phyloP scores from a whole-genome alignment of 768 basidiomycete species.

The Russula emetica region DNA sequence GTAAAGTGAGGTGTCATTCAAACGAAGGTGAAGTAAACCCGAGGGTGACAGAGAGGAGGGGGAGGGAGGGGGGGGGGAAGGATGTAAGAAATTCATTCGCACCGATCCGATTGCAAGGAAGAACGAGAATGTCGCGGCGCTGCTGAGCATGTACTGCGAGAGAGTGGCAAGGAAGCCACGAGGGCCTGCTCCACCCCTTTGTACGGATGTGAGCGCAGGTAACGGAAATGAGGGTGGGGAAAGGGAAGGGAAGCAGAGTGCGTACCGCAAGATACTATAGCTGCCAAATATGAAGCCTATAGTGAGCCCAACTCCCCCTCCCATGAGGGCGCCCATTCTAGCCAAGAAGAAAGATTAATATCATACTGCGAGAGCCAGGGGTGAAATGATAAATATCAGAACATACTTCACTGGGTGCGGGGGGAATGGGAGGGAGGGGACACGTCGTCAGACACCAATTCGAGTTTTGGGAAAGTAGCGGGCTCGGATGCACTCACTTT shows the following conservation, averaged over 20 bases:
- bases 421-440: no score
- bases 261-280: conserved; percentile 85
- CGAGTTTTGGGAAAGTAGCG: not conserved
- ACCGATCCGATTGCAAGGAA: conserved; percentile 95
- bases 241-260: conserved; percentile 1
- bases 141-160: conserved; percentile 97
- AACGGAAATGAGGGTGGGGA: conserved; percentile 2
- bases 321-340: conserved; percentile 92
- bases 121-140: conserved; percentile 95
- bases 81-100: conserved; percentile 31
- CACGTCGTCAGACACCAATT: conserved; percentile 3
- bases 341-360: conserved; percentile 2
- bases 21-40: not conserved
- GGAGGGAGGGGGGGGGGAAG: not conserved
- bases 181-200: conserved; percentile 85
- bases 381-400: conserved; percentile 10
- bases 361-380: conserved; percentile 14
- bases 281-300: conserved; percentile 97
- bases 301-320: conserved; percentile 89
- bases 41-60: not conserved
- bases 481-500: conserved; percentile 28
- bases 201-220: conserved; percentile 1
- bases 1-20: not conserved
- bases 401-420: conserved; percentile 54
- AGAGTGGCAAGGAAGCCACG: conserved; percentile 86